Evolutionary conservation across 2,329 filamentous ascomycete species (phyloP), one percentile per base, ranked within the genome.

Genomic region (Exserohilum rostratum): DNA sequence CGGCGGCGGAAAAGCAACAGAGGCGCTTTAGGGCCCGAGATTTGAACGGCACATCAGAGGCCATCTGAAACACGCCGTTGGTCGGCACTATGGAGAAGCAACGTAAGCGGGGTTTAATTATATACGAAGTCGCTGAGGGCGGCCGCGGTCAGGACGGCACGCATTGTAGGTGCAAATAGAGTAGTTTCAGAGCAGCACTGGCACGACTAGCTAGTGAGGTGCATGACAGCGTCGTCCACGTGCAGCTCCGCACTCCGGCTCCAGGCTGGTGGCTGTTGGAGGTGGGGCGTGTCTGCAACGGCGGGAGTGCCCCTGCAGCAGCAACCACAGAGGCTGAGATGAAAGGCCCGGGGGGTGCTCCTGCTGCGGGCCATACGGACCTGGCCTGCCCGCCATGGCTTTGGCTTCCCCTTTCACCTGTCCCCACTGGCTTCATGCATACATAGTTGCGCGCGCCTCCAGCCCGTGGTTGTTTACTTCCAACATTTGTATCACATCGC

Each of bases 381-480:
- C 42, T 34, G 50, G 53, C 42, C 42, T 55, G 52, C 30, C 54
- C 17, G 27, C 29, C 20, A 45, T 30, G 47, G 43, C 51, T 38
- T 34, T 58, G 43, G 22, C 15, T 50, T 40, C 38, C 35, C 58
- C 52, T 54, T 60, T 62, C 56, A 58, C 55, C 58, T 44, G 49
- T 57, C 53, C 53, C 49, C 31, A 48, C 38, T 40, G 52, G 40
- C 12, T 35, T 45, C 39, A 29, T 45, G 40, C 42, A 25, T 40
- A 44, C 40, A 18, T 46, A 48, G 40, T 45, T 50, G 40, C n/a
- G 39, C 53, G 38, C 57, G 37, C 52, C 11, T 30, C 48, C 49
- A 31, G 13, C 40, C 17, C 33, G 34, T 48, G 49, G 52, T 57
- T 61, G 59, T 61, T 61, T 61, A 61, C 53, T 27, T 44, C 27